Evolutionary conservation across 345 rosid species (phyloP), one percentile per base, ranked within the genome.

Genomic region (Lenwebbia sp.): DNA sequence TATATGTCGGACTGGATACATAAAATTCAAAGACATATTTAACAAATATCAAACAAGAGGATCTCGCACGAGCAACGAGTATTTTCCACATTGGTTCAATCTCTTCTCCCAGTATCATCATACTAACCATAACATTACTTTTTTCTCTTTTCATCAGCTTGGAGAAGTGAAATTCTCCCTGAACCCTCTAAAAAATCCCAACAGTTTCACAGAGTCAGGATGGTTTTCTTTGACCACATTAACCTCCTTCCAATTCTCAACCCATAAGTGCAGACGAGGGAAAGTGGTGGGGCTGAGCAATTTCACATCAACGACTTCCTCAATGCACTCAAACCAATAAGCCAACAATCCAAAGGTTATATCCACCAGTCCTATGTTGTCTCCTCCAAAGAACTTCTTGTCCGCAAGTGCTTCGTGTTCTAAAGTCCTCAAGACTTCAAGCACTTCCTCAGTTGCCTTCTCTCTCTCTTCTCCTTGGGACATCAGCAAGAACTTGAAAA

Each of bases 311-410:
- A n/a, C 33, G 44, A 83, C 81, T 37, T 83, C 84, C 51, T 86
- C 81, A 1, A 58, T 51, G 25, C 26, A 49, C n/a, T 57, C 84
- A 19, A 82, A n/a, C 88, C 88, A 86, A 37, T 84, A 56, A 37
- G 88, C 58, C 17, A 88, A 5, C 82, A 13, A 30, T 15, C 88
- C 88, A 37, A 41, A 62, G 13, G 85, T 25, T 7, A 89, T 86
- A 76, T 88, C 90, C 13, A 86, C 86, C 8, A 88, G 7, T 13
- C 74, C 40, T 60, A 60, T 28, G 40, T 0, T 60, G 74, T 60
- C 40, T 60, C 74, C 74, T 28, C 74, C 88, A 30, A 88, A 88
- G 52, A 86, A 89, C 25, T 89, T 89, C 54, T 88, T 86, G 4
- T 82, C 87, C 6, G 84, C 88, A 17, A 89, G 86, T 10, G 58